Conservation (phyloP, 2,329 filamentous ascomycete species). For the Sclerotinia borealis region DNA sequence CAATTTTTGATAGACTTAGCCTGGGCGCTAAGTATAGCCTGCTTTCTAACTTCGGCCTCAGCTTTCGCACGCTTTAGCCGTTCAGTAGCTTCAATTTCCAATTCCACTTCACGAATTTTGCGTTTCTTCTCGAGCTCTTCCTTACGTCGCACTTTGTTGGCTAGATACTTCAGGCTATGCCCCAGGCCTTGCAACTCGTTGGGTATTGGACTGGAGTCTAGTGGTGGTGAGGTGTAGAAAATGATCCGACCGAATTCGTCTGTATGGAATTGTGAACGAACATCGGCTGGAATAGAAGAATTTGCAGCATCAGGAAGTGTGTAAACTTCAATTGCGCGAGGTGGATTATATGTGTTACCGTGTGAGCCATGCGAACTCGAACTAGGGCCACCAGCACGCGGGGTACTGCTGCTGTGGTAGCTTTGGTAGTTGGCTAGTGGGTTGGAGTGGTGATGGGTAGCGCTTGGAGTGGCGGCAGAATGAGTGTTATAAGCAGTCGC, state of each 20-base stretch:
- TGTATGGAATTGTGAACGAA: constrained; percentile 59
- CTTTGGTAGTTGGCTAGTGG: constrained; percentile 23
- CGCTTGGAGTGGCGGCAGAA: constrained; percentile 17
- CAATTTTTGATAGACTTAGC: constrained; percentile 20
- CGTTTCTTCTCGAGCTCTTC: constrained; percentile 29
- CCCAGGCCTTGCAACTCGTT: constrained; percentile 32
- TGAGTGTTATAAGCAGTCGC: constrained; percentile 21
- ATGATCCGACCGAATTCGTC: constrained; percentile 59
- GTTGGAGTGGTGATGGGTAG: constrained; percentile 24
- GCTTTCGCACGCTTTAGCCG: constrained; percentile 23
- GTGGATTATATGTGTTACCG: constrained; percentile 47
- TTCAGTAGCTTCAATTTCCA: constrained; percentile 28
- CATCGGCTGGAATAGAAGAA: constrained; percentile 54
- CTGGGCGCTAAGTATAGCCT: constrained; percentile 19
- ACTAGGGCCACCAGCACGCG: constrained; percentile 16
- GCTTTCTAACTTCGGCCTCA: constrained; percentile 14
- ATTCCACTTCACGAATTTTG: constrained; percentile 24
- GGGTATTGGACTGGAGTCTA: constrained; percentile 38
- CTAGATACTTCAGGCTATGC: constrained; percentile 46
- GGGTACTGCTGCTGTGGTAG: constrained; percentile 22
- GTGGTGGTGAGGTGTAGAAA: constrained; percentile 62
- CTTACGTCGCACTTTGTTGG: constrained; percentile 38
- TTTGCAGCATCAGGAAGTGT: constrained; percentile 59
- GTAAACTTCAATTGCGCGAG: constrained; percentile 57
- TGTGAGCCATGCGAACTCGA: constrained; percentile 18